A percentile compares a stretch with the other conserved stretches of the same genome.
phyloP scores from a whole-genome alignment of 345 rosid species.

The Litchi chinensis region DNA sequence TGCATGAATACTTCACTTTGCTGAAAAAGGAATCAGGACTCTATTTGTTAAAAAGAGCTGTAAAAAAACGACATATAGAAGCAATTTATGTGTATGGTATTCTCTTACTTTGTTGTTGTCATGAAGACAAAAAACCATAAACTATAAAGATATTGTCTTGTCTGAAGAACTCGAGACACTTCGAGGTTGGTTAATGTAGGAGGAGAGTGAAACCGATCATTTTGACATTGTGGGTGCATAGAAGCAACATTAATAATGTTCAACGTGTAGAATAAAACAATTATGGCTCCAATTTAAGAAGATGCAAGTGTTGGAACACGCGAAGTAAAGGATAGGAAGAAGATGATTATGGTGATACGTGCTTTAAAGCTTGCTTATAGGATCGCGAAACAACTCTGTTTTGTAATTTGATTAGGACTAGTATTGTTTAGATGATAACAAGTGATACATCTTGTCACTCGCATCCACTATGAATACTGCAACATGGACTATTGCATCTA shows the following conservation, averaged over 20 bases:
- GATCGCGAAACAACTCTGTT: slow-evolving; percentile 5
- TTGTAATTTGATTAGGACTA: neutral
- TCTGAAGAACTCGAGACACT: neutral
- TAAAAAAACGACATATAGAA: neutral
- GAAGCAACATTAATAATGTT: neutral
- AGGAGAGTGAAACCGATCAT: neutral
- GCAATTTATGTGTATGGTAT: slow-evolving; percentile 13
- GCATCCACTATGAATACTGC: slow-evolving; percentile 39
- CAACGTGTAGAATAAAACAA: neutral
- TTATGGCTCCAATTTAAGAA: no score
- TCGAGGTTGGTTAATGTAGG: neutral
- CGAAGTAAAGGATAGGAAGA: neutral
- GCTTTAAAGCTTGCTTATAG: slow-evolving; percentile 16
- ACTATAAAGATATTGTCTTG: neutral
- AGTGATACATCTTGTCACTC: slow-evolving; percentile 39
- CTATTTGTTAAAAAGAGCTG: neutral
- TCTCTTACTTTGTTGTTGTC: neutral
- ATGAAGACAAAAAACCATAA: neutral
- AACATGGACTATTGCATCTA: slow-evolving; percentile 55
- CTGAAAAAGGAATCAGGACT: neutral
- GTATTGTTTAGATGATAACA: no score
- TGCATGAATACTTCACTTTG: neutral
- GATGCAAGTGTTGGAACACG: neutral
- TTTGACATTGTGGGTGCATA: neutral
- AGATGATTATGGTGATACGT: neutral